phyloP scores from a whole-genome alignment of 2,329 filamentous ascomycete species.

The Biscogniauxia mediterranea region DNA sequence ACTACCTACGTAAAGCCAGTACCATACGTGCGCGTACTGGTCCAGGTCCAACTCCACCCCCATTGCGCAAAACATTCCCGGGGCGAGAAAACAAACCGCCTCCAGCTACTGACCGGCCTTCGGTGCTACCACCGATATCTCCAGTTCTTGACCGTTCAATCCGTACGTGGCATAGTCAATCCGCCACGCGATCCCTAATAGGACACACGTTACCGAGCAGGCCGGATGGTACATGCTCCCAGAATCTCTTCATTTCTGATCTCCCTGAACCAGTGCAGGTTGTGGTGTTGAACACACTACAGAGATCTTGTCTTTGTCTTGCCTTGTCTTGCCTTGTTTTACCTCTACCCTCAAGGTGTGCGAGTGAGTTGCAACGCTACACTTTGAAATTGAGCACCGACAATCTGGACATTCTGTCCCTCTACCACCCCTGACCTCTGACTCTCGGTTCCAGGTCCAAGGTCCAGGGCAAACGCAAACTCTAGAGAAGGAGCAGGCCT shows the following conservation, averaged over 20 bases:
- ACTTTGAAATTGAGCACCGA: conserved; percentile 19
- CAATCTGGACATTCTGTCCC: conserved; percentile 23
- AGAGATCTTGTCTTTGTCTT: conserved; percentile 5
- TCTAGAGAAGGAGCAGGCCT: background rate
- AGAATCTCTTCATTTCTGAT: conserved; percentile 12
- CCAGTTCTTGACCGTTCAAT: too few relatives aligned
- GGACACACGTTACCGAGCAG: conserved; percentile 5
- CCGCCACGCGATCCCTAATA: conserved; percentile 8
- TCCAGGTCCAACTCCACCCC: background rate
- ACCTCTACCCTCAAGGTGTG: background rate
- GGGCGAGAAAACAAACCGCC: background rate
- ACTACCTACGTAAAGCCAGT: too few relatives aligned
- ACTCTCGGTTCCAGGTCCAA: background rate
- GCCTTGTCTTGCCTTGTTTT: conserved; percentile 10
- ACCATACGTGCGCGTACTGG: background rate
- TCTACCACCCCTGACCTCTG: background rate
- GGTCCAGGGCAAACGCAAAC: background rate
- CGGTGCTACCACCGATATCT: background rate
- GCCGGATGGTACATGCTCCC: conserved; percentile 4
- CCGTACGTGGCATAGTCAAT: too few relatives aligned
- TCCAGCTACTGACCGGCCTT: background rate
- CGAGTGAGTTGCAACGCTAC: conserved; percentile 18
- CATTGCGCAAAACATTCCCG: background rate
- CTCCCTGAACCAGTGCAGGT: background rate
- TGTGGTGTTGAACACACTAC: conserved; percentile 14